Base-by-base conservation (phyloP, 495 filamentous ascomycete species). In the Penicillium subrubescens region DNA sequence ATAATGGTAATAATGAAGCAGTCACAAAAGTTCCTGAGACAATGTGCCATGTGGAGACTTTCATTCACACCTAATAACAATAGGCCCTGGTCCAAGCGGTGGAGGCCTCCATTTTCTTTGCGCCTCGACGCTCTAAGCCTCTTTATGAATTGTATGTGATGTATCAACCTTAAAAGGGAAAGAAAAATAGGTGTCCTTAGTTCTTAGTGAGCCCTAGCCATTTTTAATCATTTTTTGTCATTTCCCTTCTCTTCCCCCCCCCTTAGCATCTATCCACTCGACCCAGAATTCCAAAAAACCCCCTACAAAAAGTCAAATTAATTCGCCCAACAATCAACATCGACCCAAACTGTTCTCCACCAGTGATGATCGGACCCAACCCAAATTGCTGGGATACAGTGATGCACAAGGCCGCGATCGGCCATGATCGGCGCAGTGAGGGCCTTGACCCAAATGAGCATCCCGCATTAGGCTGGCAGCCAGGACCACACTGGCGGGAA, bases 371-470 rank as follows among this genome's bases (percentile, higher is more conserved):
- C 66, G 59, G 59, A 64, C 23, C 56, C 62, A 59, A 62, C 56
- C 64, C 64, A 33, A 59, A 55, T 39, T 17, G 34, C 63, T 69
- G 63, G 67, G 63, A 67, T 69, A 57, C 63, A 63, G 60, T 63
- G 63, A 67, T 69, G 60, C 63, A 63, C 50, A 59, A 17, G 34
- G 39, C 57, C 60, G 57, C 50, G 61, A 63, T 63, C 61, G 54
- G 34, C 53, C 33, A 56, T 6, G 57, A 59, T 59, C 57, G 29
- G 39, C 57, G 17, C 2, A 7, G 29, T 11, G 25, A 31, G 25
- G 48, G 25, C 3, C 48, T 52, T 48, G 21, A 48, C 44, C 44
- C 8, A 29, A 27, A 52, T 29, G 14, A 52, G 48, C 11, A 27
- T 27, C 25, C 27, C 25, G 48, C 48, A 52, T 25, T 41, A 41